phyloP scores from a whole-genome alignment of 805 yeast genomes.

The Myxozyma lipomycoides region DNA sequence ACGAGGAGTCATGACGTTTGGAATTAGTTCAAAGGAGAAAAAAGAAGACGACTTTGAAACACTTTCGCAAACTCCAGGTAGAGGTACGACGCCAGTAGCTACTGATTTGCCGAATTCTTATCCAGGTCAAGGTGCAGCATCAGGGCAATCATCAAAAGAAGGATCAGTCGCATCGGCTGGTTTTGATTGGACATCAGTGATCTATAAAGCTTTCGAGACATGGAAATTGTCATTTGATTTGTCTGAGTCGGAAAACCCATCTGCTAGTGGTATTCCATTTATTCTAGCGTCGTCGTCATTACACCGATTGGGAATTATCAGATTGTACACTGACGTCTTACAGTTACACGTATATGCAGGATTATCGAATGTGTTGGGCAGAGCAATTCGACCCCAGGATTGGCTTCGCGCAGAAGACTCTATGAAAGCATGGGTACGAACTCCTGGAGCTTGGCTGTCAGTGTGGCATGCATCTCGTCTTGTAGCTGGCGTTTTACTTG shows the following conservation, averaged over 20 bases:
- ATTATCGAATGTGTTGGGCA: constrained; percentile 26
- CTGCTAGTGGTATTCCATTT: constrained; percentile 23
- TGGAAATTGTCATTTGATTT: constrained; percentile 25
- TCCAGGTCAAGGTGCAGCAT: not conserved
- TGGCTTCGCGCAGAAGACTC: constrained; percentile 26
- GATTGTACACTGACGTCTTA: constrained; percentile 31
- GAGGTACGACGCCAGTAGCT: not conserved
- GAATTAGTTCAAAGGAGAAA: constrained; percentile 13
- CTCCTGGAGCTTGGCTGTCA: constrained; percentile 31
- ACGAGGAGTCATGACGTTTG: constrained; percentile 32
- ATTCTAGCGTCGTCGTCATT: constrained; percentile 32
- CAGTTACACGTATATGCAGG: constrained; percentile 30
- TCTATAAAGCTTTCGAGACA: constrained; percentile 29
- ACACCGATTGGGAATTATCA: constrained; percentile 31
- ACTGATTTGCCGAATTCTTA: not conserved
- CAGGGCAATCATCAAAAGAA: not conserved
- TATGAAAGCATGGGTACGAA: constrained; percentile 30
- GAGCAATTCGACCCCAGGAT: constrained; percentile 24
- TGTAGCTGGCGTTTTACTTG: constrained; percentile 22
- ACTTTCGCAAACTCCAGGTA: not conserved
- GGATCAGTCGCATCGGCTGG: constrained; percentile 11
- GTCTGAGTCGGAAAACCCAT: constrained; percentile 20
- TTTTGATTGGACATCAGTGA: constrained; percentile 32
- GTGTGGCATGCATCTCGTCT: constrained; percentile 33
- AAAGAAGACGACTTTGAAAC: constrained; percentile 8